These are phyloP conservation scores for Ganoderma lucidum DNA, from an alignment of 1,284 basidiomycete species.

Conservation along the genomic window DNA sequence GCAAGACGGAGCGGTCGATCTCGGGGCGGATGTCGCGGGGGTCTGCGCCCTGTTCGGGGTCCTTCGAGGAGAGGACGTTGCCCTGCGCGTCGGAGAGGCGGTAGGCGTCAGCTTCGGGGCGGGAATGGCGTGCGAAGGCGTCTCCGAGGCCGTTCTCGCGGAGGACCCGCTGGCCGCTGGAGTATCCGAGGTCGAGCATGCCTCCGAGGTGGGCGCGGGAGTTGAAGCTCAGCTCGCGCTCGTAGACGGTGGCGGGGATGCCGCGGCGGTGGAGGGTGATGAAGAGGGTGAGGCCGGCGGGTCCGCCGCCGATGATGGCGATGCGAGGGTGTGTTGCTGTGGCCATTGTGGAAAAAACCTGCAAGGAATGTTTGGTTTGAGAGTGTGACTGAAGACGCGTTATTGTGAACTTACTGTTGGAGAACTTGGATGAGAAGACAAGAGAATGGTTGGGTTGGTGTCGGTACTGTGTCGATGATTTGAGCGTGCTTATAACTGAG, in stretches of 20 bases:
- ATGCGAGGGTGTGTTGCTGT: background rate
- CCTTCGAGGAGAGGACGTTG: background rate
- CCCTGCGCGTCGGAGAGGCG: background rate
- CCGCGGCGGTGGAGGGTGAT: constrained; percentile 10
- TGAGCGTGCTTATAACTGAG: background rate
- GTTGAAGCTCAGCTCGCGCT: background rate
- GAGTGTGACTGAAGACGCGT: background rate
- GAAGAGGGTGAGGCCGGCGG: background rate
- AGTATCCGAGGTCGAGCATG: constrained; percentile 8
- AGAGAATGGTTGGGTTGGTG: background rate
- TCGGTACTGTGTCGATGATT: background rate
- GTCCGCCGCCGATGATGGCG: constrained; percentile 7
- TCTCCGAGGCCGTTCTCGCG: constrained; percentile 10
- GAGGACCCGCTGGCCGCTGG: constrained; percentile 2
- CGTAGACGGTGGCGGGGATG: constrained; percentile 6
- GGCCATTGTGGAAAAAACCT: background rate
- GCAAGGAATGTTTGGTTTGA: background rate
- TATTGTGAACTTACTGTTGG: background rate
- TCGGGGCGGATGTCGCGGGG: constrained; percentile 8
- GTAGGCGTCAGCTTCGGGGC: constrained; percentile 6
- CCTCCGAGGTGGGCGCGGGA: constrained; percentile 4
- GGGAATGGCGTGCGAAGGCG: background rate
- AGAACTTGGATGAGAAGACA: background rate
- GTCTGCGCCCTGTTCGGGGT: background rate
- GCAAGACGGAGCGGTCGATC: background rate